phyloP scores from a whole-genome alignment of 768 basidiomycete species.

The Pholiota microspora region DNA sequence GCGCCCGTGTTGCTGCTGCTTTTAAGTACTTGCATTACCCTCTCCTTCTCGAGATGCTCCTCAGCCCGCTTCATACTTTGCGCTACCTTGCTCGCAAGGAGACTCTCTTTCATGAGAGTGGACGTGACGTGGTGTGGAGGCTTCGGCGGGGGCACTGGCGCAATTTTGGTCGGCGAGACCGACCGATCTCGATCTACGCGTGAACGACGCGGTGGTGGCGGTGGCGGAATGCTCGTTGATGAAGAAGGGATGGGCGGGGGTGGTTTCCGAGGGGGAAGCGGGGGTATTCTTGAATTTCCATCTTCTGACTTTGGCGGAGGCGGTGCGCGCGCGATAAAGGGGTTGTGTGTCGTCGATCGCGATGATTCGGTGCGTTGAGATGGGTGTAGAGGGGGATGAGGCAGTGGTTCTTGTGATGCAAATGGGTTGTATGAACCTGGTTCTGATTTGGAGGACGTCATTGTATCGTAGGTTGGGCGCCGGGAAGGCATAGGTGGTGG shows the following conservation, averaged over 20 bases:
- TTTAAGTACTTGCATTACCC: conserved; percentile 70
- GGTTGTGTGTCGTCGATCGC: conserved; percentile 13
- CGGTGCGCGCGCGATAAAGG: conserved; percentile 27
- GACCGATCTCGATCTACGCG: conserved; percentile 14
- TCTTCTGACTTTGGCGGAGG: conserved; percentile 18
- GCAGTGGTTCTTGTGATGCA: conserved; percentile 3
- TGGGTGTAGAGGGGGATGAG: conserved; percentile 4
- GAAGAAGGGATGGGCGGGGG: conserved; percentile 12
- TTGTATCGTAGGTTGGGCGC: background rate
- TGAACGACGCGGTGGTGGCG: conserved; percentile 38
- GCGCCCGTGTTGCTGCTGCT: conserved; percentile 41
- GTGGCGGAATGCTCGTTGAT: conserved; percentile 5
- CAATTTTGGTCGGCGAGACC: conserved; percentile 17
- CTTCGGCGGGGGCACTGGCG: conserved; percentile 31
- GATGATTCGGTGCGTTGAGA: conserved; percentile 7
- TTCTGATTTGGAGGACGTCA: background rate
- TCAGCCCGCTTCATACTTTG: conserved; percentile 70
- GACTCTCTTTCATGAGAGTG: conserved; percentile 67
- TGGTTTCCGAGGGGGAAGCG: conserved; percentile 52
- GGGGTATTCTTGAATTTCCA: conserved; percentile 32
- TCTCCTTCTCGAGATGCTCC: conserved; percentile 63
- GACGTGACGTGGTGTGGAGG: conserved; percentile 52
- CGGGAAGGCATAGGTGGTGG: conserved; percentile 21
- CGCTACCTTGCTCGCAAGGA: conserved; percentile 71
- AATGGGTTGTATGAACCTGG: background rate